Base-by-base conservation (phyloP, 371 early-diverging fungal species). In the Mortierella sp. region DNA sequence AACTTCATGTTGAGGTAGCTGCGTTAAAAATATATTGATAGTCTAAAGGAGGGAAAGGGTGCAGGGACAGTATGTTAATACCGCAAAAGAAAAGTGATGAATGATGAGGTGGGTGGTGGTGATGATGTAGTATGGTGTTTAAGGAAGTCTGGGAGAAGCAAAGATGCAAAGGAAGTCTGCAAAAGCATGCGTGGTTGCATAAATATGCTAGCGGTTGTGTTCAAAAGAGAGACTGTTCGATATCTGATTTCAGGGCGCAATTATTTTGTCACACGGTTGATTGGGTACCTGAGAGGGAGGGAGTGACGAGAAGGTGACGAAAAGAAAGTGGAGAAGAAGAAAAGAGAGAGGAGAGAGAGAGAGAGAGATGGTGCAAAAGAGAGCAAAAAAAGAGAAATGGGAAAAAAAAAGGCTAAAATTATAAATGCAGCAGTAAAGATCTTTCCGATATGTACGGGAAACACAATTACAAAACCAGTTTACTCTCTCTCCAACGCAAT, bases 1-100 rank as follows among this genome's bases (percentile, higher is more conserved):
- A 97, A 98, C 89, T 96, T 96, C 98, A 98, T 98, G 45, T 42
- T 58, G 62, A 43, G 34, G 47, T 19, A 10, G 60, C 12, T 56
- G 40, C 29, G 37, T 40, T 26, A 32, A 13, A 26, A 31, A 2
- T n/a, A n/a, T n/a, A n/a, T 22, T 54, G 15, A 34, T 34, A n/a
- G 49, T 32, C 40, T 57, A 37, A 42, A 56, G 37, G 8, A n/a
- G 29, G 35, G 31, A 26, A 3, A 22, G 45, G n/a, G 45, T 23
- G 10, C 23, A 26, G 28, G 45, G 7, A 29, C n/a, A n/a, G 26
- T 26, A 28, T 26, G 53, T 53, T 53, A 47, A 17, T 47, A n/a
- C n/a, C 17, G n/a, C 17, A 47, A 8, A 47, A n/a, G n/a, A 17
- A 13, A 3, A n/a, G n/a, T n/a, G n/a, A n/a, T n/a, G n/a, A n/a